A percentile compares a stretch with the other conserved stretches of the same genome.
phyloP scores from a whole-genome alignment of 345 rosid genomes.

The Hibiscus tridactylites region DNA sequence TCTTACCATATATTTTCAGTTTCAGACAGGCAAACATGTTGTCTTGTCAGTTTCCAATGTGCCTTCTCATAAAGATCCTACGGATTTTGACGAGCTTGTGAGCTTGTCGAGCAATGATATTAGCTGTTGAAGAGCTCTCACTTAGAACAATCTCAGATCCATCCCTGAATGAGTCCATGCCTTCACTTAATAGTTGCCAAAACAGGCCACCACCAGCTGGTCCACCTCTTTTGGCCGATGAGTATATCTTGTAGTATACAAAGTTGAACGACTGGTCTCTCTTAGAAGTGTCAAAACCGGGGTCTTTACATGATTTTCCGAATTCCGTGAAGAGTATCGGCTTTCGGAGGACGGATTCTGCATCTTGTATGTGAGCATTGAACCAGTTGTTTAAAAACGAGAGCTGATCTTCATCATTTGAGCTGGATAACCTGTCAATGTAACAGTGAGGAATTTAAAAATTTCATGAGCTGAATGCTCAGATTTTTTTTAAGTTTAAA shows the following conservation, averaged over 20 bases:
- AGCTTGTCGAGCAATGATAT: constrained; percentile 54
- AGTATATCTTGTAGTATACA: constrained; percentile 57
- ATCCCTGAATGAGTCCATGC: constrained; percentile 69
- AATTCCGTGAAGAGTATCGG: constrained; percentile 69
- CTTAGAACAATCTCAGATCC: constrained; percentile 65
- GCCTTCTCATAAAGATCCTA: constrained; percentile 47
- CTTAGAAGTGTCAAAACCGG: constrained; percentile 29
- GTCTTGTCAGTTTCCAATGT: constrained; percentile 28
- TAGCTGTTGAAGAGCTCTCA: constrained; percentile 58
- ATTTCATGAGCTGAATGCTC: background rate
- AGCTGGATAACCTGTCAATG: constrained; percentile 44
- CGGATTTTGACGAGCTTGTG: constrained; percentile 23
- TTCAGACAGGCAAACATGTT: background rate
- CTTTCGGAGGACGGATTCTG: constrained; percentile 57
- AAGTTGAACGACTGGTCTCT: constrained; percentile 55
- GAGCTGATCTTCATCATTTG: constrained; percentile 38
- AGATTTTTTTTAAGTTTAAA: background rate
- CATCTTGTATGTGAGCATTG: constrained; percentile 58
- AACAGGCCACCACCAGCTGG: constrained; percentile 85
- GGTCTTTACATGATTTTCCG: constrained; percentile 59
- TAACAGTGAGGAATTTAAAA: background rate
- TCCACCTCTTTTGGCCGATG: constrained; percentile 72
- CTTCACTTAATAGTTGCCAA: constrained; percentile 80
- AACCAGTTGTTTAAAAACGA: constrained; percentile 74
- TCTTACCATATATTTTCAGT: background rate